Conservation (phyloP, 2,329 filamentous ascomycete species). For the Phaeosphaeriaceae sp. region DNA sequence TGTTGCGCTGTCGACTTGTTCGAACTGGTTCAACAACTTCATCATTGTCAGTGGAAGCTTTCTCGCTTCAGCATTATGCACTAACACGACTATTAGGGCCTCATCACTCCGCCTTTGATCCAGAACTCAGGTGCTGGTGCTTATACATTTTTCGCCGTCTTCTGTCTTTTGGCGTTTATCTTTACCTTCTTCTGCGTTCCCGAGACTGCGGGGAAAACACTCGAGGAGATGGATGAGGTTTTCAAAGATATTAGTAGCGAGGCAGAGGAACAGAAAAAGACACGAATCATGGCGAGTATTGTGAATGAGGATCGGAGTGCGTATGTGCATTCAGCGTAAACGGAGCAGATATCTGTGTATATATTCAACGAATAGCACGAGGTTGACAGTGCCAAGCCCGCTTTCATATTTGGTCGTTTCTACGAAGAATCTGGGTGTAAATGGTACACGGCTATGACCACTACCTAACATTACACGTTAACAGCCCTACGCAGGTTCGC, state of each 20-base stretch:
- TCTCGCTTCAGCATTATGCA: not conserved
- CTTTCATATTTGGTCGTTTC: too few species aligned
- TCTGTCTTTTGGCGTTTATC: conserved; percentile 41
- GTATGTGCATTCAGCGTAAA: not conserved
- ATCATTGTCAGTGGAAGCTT: conserved; percentile 53
- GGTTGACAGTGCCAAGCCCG: too few species aligned
- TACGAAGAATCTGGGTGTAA: too few species aligned
- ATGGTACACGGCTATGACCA: too few species aligned
- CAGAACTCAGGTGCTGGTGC: conserved; percentile 60
- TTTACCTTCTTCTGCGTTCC: conserved; percentile 46
- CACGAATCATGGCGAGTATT: conserved; percentile 41
- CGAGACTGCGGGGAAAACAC: conserved; percentile 43
- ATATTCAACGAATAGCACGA: too few species aligned
- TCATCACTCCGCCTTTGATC: conserved; percentile 71
- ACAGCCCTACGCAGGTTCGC: too few species aligned
- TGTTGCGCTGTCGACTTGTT: conserved; percentile 66
- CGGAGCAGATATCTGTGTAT: too few species aligned
- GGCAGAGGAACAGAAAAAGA: conserved; percentile 42
- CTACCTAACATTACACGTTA: too few species aligned
- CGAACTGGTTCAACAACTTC: conserved; percentile 71
- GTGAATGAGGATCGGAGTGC: conserved; percentile 25
- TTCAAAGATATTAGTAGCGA: conserved; percentile 46
- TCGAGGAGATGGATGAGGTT: conserved; percentile 49
- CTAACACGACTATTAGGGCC: conserved; percentile 52
- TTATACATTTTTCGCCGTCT: conserved; percentile 49